These are phyloP conservation scores for Suillus americanus DNA, from an alignment of 768 basidiomycete genomes.

Conservation along the genomic window DNA sequence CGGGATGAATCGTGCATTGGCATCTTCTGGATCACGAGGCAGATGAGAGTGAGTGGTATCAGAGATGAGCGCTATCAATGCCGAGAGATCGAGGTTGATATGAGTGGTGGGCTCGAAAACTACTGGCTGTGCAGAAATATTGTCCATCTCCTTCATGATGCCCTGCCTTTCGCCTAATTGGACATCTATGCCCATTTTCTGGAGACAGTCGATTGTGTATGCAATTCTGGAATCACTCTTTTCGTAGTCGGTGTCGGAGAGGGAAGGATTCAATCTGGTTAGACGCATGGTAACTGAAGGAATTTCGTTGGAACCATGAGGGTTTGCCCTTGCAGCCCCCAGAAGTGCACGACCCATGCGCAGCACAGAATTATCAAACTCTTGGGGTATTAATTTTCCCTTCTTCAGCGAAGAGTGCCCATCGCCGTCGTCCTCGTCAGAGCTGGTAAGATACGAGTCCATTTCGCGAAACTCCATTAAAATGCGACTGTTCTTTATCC, in stretches of 20 bases:
- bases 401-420: neutral
- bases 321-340: constrained; percentile 60
- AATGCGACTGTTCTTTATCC: constrained; percentile 75
- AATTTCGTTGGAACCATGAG: constrained; percentile 27
- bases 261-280: constrained; percentile 60
- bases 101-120: constrained; percentile 48
- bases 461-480: constrained; percentile 81
- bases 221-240: constrained; percentile 55
- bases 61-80: constrained; percentile 81
- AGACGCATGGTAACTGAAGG: constrained; percentile 63
- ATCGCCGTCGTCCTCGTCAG: constrained; percentile 51
- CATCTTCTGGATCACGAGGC: constrained; percentile 55
- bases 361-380: constrained; percentile 73
- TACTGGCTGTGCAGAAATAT: constrained; percentile 18
- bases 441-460: constrained; percentile 70
- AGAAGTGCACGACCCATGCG: constrained; percentile 69
- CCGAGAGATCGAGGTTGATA: constrained; percentile 82
- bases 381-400: constrained; percentile 40
- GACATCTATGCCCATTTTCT: constrained; percentile 64
- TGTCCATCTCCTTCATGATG: constrained; percentile 1
- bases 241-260: constrained; percentile 23
- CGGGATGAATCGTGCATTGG: constrained; percentile 63
- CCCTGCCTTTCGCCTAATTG: constrained; percentile 58
- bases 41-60: constrained; percentile 76
- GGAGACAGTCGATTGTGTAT: constrained; percentile 55